A percentile compares a stretch with the other conserved stretches of the same genome.
Conservation (phyloP, 108 stramenopile genomes). For the Asterionellopsis glacialis region DNA sequence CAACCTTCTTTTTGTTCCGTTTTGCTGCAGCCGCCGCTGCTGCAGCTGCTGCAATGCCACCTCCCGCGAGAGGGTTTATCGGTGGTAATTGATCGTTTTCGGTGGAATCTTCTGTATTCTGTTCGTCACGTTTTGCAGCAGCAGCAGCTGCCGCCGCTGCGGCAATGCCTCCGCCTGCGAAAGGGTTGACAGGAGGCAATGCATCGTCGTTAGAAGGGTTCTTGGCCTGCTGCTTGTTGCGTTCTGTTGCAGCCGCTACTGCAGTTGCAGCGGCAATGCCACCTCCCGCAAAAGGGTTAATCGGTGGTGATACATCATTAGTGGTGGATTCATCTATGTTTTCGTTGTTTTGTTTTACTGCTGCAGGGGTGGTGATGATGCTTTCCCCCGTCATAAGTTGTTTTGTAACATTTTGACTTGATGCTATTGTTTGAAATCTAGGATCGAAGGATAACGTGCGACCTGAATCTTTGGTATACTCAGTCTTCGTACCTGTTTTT, state of each 20-base stretch:
- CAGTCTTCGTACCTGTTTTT: too few species aligned
- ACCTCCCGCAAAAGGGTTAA: too few species aligned
- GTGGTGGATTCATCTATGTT: too few species aligned
- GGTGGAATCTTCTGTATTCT: background rate
- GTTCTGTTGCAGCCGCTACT: too few species aligned
- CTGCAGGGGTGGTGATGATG: background rate
- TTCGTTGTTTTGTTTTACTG: too few species aligned
- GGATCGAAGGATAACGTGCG: too few species aligned
- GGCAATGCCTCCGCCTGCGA: conserved; percentile 21
- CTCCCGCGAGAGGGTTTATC: background rate
- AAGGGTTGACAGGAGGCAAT: background rate
- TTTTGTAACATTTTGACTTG: background rate
- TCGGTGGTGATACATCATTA: too few species aligned
- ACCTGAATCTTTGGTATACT: too few species aligned
- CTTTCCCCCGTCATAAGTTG: too few species aligned
- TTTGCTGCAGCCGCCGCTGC: conserved; percentile 9
- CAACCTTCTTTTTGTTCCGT: conserved; percentile 3
- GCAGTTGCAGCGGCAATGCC: too few species aligned
- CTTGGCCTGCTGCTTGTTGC: too few species aligned
- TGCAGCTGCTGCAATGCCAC: conserved; percentile 10
- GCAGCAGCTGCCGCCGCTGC: conserved; percentile 30
- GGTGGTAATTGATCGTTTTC: background rate
- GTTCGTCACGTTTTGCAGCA: conserved; percentile 5
- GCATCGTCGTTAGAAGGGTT: background rate
- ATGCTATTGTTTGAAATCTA: background rate